phyloP scores from a whole-genome alignment of 768 basidiomycete species.

The Aureoboletus auriporus region DNA sequence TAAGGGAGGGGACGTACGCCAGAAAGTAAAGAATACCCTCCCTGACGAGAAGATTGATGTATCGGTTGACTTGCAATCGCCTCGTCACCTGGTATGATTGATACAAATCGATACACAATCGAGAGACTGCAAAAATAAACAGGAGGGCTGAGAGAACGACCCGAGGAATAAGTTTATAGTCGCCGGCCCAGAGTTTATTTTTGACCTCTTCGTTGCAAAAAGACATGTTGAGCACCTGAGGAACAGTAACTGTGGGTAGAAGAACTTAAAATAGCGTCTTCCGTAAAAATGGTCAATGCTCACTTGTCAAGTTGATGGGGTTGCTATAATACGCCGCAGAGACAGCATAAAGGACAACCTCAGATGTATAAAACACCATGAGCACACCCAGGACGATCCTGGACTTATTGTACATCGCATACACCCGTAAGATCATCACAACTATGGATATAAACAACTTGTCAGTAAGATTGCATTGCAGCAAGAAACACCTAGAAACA shows the following conservation, averaged over 20 bases:
- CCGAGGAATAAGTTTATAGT: constrained; percentile 12
- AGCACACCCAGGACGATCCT: constrained; percentile 12
- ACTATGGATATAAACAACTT: constrained; percentile 1
- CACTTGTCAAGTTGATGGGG: constrained; percentile 10
- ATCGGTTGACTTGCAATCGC: constrained; percentile 11
- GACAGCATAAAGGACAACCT: not conserved
- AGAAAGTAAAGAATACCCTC: constrained; percentile 18
- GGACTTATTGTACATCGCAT: constrained; percentile 20
- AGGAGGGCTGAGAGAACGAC: constrained; percentile 10
- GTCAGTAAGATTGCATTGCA: not conserved
- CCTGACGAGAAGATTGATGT: constrained; percentile 9
- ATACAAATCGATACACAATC: constrained; percentile 4
- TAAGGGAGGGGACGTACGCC: constrained; percentile 10
- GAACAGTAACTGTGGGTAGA: constrained; percentile 2
- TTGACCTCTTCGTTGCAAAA: constrained; percentile 6
- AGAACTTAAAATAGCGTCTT: not conserved
- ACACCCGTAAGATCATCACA: constrained; percentile 23
- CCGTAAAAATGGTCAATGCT: not conserved
- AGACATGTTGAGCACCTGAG: constrained; percentile 11
- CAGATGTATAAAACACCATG: constrained; percentile 9
- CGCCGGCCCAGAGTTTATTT: not conserved
- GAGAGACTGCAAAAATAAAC: constrained; percentile 2
- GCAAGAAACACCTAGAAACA: not conserved
- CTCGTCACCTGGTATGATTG: constrained; percentile 8
- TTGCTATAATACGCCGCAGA: constrained; percentile 1